Conservation (phyloP, 768 basidiomycete genomes). For the Leccinum aurantiacum region DNA sequence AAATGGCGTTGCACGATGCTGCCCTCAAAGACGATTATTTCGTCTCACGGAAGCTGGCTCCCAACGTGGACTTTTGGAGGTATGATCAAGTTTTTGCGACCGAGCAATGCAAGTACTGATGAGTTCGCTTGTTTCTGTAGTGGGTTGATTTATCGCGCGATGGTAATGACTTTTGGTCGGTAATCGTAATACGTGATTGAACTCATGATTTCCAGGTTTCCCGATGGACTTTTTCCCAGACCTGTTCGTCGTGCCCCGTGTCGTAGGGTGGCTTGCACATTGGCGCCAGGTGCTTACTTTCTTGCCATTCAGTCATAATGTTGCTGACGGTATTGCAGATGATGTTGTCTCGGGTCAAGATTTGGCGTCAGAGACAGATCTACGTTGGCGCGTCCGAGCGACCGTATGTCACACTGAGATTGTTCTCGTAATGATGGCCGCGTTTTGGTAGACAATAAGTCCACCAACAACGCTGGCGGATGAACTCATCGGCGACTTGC, state of each 20-base stretch:
- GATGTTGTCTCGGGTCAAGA: conserved; percentile 93
- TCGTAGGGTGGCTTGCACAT: conserved; percentile 91
- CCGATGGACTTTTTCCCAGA: conserved; percentile 95
- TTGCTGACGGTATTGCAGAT: conserved; percentile 49
- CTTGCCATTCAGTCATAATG: background rate
- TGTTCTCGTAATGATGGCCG: background rate
- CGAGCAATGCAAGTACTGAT: background rate
- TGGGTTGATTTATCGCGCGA: conserved; percentile 87
- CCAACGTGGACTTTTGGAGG: conserved; percentile 92
- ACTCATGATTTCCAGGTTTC: conserved; percentile 56
- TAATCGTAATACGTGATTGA: background rate
- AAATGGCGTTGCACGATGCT: conserved; percentile 83
- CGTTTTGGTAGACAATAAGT: conserved; percentile 49
- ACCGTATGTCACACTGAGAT: conserved; percentile 31
- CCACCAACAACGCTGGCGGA: conserved; percentile 42
- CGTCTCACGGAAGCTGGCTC: conserved; percentile 73
- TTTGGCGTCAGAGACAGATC: conserved; percentile 88
- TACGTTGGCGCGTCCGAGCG: conserved; percentile 79
- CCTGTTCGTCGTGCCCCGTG: conserved; percentile 87
- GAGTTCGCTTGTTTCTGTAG: conserved; percentile 35
- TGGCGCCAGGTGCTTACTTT: conserved; percentile 69
- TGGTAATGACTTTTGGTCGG: conserved; percentile 54
- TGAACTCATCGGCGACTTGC: conserved; percentile 54
- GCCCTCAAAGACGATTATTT: conserved; percentile 94
- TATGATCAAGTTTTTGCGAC: conserved; percentile 3